Evolutionary conservation across 2,329 filamentous ascomycete species (phyloP).

Genomic region (Fonsecaea erecta): DNA sequence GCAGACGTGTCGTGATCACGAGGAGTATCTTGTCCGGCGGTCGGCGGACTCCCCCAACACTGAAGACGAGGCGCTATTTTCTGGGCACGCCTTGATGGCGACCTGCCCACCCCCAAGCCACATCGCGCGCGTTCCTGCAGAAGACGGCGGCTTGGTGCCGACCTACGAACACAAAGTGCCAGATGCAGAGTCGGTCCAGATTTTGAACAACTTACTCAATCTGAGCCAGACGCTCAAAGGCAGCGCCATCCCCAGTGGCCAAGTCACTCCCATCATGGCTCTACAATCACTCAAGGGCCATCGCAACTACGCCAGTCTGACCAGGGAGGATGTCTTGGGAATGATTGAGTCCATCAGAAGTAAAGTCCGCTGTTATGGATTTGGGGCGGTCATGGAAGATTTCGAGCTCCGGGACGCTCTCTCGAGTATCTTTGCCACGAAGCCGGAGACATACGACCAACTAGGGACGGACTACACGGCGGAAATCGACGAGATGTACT

Average conservation of each 20-base stretch:
- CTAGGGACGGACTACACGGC: slow-evolving; percentile 31
- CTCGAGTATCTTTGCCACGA: slow-evolving; percentile 69
- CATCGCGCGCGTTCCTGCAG: slow-evolving; percentile 57
- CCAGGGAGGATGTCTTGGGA: slow-evolving; percentile 68
- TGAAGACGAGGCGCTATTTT: slow-evolving; percentile 67
- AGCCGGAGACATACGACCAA: slow-evolving; percentile 43
- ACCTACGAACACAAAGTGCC: slow-evolving; percentile 74
- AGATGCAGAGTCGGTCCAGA: slow-evolving; percentile 64
- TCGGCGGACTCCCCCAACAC: slow-evolving; percentile 58
- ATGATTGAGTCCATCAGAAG: slow-evolving; percentile 74
- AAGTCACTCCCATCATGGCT: slow-evolving; percentile 91
- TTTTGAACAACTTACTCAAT: slow-evolving; percentile 80
- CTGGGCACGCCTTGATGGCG: slow-evolving; percentile 92
- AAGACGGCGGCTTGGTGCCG: slow-evolving; percentile 46
- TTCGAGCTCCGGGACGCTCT: slow-evolving; percentile 73
- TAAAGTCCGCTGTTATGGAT: slow-evolving; percentile 91
- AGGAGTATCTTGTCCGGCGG: slow-evolving; percentile 74
- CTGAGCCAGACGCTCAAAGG: slow-evolving; percentile 81
- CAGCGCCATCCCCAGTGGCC: slow-evolving; percentile 61
- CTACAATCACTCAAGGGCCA: slow-evolving; percentile 81
- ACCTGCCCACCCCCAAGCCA: slow-evolving; percentile 77
- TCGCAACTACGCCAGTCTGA: slow-evolving; percentile 69
- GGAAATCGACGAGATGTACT: slow-evolving; percentile 38
- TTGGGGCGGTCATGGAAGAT: slow-evolving; percentile 71
- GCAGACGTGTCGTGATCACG: slow-evolving; percentile 90